Evolutionary conservation across 2,329 filamentous ascomycete genomes (phyloP), one percentile per base, ranked within the genome.

Genomic region (Cadophora sp.): DNA sequence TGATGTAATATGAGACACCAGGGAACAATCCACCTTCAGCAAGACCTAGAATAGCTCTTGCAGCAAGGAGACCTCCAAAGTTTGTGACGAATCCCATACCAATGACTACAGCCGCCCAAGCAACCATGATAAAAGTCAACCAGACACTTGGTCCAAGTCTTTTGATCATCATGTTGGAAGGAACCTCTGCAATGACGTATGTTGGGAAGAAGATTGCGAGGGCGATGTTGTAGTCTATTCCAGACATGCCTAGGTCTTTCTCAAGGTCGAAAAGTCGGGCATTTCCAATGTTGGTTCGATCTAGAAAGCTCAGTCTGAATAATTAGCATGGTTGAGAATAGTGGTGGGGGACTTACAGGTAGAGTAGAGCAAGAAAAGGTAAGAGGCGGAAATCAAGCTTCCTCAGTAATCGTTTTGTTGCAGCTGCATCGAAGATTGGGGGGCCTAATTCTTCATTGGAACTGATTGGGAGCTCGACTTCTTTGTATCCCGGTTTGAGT

Each of bases 21-120:
- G 88, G 88, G 70, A 89, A 89, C 5, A 89, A 79, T 53, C 87
- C 88, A 53, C 85, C 86, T 75, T 84, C 83, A 5, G 79, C 78
- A 11, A 84, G 64, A 65, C 83, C 83, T 5, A 85, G 76, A 68
- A 87, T 85, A 71, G 84, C 84, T 2, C 85, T 79, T n/a, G 81
- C 81, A 1, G 80, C 79, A 20, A 87, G 79, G 67, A 87, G 85
- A 0, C 84, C 85, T 0, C 79, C 70, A 14, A 83, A 79, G 48
- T 83, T 83, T 47, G 89, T 81, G 14, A 88, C 87, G 4, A 94
- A 81, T 0, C 91, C 92, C 0, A 87, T 91, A 72, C 89, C 83
- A 0, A 88, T 89, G 16, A 91, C 87, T 53, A 93, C 82, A 66
- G 91, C 81, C 2, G 89, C 89, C 89, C 90, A 92, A 1, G 83